Base-by-base conservation (phyloP, 495 filamentous ascomycete species). In the Annulohypoxylon bovei region DNA sequence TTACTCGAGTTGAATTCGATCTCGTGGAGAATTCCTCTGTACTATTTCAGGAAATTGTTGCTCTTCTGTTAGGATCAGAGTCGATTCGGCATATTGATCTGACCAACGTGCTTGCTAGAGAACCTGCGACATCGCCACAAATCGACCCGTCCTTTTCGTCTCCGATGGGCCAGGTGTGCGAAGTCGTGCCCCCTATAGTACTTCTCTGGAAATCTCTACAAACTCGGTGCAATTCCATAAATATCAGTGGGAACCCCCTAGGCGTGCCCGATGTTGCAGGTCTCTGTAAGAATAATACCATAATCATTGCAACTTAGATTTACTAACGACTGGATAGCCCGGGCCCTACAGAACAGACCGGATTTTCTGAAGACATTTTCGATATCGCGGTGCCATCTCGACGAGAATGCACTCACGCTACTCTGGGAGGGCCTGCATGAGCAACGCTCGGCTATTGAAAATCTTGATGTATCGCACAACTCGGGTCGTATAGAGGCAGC, bases 211-310 rank as follows among this genome's bases (percentile, higher is more conserved):
- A 85, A 55, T 88, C 84, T 68, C 88, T 90, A 75, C 83, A 87
- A 74, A 97, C 90, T 6, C 92, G 88, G 76, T 90, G 91, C 59
- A 92, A 89, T 77, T 97, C 89, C 88, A 88, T 98, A 47, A 87
- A 87, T 47, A 78, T 98, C 58, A 93, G 89, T 60, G 93, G 92
- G 11, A 97, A 97, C 73, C 86, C 90, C 68, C 84, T 96, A n/a
- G 90, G 90, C 35, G 91, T 95, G 49, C 88, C 87, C 1, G 93
- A 96, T 78, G 79, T 96, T 44, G 91, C 94, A 62, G 82, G 81
- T 70, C 68, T 85, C 32, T 74, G 80, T 81, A 68, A 67, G 80
- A 69, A 14, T 56, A 40, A 9, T 11, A 25, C 18, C 20, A 39
- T 0, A 33, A 37, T 18, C 20, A 40, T 9, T 16, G 7, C 9